Evolutionary conservation across 768 basidiomycete genomes (phyloP).

Genomic region (Chalciporus sphaerocephalus): DNA sequence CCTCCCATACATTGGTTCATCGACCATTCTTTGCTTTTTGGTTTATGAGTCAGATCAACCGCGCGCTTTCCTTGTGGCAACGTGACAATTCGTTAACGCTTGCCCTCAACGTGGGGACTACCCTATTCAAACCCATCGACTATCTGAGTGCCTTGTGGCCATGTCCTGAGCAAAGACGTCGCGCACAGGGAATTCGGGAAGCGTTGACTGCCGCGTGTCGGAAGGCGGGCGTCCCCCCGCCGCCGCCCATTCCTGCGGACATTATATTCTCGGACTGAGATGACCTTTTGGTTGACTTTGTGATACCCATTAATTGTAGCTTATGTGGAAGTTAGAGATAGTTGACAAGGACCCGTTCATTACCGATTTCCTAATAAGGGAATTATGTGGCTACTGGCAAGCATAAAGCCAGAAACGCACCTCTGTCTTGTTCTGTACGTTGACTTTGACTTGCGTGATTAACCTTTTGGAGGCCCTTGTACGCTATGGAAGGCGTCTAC

Average conservation of each 20-base stretch:
- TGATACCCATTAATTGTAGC: neutral
- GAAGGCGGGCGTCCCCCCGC: slow-evolving; percentile 43
- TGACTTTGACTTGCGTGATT: slow-evolving; percentile 18
- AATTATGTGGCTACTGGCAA: slow-evolving; percentile 23
- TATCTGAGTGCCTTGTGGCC: slow-evolving; percentile 64
- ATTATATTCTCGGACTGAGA: slow-evolving; percentile 1
- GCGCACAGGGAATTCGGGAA: slow-evolving; percentile 45
- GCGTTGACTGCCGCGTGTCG: slow-evolving; percentile 45
- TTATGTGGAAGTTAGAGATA: neutral
- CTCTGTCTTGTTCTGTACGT: slow-evolving; percentile 6
- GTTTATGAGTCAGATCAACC: slow-evolving; percentile 69
- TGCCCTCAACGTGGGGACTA: slow-evolving; percentile 59
- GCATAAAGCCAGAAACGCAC: slow-evolving; percentile 20
- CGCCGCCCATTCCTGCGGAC: slow-evolving; percentile 30
- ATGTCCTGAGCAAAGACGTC: slow-evolving; percentile 53
- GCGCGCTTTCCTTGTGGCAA: slow-evolving; percentile 56
- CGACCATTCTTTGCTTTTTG: slow-evolving; percentile 69
- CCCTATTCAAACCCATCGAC: slow-evolving; percentile 57
- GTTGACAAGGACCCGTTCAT: neutral
- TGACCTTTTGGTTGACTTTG: neutral
- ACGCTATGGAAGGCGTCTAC: slow-evolving; percentile 15
- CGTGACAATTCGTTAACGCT: slow-evolving; percentile 53
- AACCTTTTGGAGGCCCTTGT: slow-evolving; percentile 5
- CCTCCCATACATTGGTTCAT: slow-evolving; percentile 43
- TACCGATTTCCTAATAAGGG: slow-evolving; percentile 21